Base-by-base conservation (phyloP, 805 yeast species). In the Kregervanrija delftensis region DNA sequence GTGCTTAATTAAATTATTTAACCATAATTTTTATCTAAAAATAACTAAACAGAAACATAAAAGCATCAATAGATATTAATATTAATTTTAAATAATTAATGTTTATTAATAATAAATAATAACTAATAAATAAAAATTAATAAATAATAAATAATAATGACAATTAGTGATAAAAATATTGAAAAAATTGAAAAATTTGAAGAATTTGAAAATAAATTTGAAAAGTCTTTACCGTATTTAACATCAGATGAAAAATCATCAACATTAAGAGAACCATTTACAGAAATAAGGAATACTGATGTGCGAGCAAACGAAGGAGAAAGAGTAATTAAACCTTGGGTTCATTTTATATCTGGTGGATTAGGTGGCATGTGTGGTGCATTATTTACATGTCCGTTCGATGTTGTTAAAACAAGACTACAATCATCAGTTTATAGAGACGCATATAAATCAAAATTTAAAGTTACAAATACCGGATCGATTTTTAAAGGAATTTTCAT, bases 311-410 rank as follows among this genome's bases (percentile, higher is more conserved):
- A 1, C 64, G 60, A 45, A 52, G 55, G 22, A 16, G 0, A 32
- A 31, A 41, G 47, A 10, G 32, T 39, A 35, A 70, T 71, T 2
- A 63, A 64, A 47, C 80, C 81, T 33, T 76, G 80, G 91, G 88
- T 84, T 5, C 91, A 85, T 65, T 86, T 86, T 59, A 86, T 86
- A n/a, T 90, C 95, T 11, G 95, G 93, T 41, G 95, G 96, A 11
- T 62, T 86, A 22, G 99, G 97, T 32, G 99, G 99, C 12, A 93
- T 93, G 97, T 86, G 91, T 30, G 99, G 99, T 22, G 96, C 99
- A 2, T 67, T 91, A 3, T 81, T 81, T 44, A 93, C 99, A 0
- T 83, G 96, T 55, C 99, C 99, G 1, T 77, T 93, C 49, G 99
- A 90, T 64, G 95, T 93, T 41, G 96, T 93, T 33, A 93, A 93